phyloP scores from a whole-genome alignment of 176 grass and related monocot genomes.

The Cymbopogon citratus region DNA sequence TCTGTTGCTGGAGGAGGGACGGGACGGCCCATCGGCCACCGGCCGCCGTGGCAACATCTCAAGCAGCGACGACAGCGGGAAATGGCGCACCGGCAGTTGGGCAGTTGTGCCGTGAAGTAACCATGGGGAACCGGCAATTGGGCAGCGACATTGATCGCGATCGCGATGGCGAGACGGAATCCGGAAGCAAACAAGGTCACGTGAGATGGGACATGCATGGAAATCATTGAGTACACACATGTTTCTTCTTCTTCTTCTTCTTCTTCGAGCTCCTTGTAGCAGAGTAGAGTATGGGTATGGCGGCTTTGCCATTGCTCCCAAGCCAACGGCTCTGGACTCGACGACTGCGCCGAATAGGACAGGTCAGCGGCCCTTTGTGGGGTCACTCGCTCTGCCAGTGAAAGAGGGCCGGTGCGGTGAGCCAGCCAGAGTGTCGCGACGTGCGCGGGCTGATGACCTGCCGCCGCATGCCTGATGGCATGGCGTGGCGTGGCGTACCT shows the following conservation, averaged over 20 bases:
- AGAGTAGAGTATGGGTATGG: no score
- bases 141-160: neutral
- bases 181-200: neutral
- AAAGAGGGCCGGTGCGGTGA: no score
- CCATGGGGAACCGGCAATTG: neutral
- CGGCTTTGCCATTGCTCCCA: neutral
- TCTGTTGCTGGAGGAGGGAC: neutral
- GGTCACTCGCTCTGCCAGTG: neutral
- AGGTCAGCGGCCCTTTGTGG: no score
- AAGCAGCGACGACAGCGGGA: neutral
- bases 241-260: no score
- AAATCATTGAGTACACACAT: no score
- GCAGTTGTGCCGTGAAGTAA: neutral
- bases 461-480: no score
- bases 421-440: no score
- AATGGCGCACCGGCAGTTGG: neutral
- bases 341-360: no score
- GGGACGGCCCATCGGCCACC: neutral
- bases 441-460: no score
- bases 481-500: neutral
- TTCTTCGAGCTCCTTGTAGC: neutral
- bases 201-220: neutral
- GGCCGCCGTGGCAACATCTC: neutral
- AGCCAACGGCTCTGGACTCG: neutral
- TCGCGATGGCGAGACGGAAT: neutral